Conservation (phyloP, 73 alveolate genomes). For the Symbiodinium pilosum region DNA sequence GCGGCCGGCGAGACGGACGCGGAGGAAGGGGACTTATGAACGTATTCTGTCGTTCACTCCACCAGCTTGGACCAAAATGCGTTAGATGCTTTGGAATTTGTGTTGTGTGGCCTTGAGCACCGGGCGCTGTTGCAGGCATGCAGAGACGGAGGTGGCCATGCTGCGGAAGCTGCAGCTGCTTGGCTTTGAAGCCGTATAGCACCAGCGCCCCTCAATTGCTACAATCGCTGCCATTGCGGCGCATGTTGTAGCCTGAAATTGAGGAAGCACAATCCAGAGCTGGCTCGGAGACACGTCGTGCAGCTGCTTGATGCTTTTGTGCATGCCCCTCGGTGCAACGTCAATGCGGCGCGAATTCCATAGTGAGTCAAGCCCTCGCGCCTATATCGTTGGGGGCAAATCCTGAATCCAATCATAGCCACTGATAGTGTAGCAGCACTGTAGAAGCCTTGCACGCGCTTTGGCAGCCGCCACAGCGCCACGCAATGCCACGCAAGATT, state of each 20-base stretch:
- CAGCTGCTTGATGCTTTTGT: conserved; percentile 58
- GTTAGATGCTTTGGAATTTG: too few relatives aligned
- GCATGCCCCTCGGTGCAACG: background rate
- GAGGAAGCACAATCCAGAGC: conserved; percentile 61
- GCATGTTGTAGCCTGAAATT: background rate
- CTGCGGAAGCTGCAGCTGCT: conserved; percentile 49
- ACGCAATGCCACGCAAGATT: too few relatives aligned
- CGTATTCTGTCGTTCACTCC: too few relatives aligned
- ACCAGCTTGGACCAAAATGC: background rate
- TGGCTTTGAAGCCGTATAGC: too few relatives aligned
- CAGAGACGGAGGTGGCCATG: conserved; percentile 70
- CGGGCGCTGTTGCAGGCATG: conserved; percentile 56
- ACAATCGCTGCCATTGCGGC: too few relatives aligned
- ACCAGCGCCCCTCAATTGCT: background rate
- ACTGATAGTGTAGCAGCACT: too few relatives aligned
- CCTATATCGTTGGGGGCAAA: too few relatives aligned
- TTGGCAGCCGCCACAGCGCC: too few relatives aligned
- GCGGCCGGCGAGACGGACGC: conserved; percentile 47
- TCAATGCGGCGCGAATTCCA: background rate
- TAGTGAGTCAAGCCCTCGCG: too few relatives aligned
- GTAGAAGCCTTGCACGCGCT: too few relatives aligned
- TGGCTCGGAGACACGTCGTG: conserved; percentile 83
- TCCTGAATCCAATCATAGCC: too few relatives aligned
- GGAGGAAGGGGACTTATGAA: conserved; percentile 44
- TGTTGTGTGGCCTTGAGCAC: too few relatives aligned